Percentiles rank a stretch among this genome's conserved stretches.
These are phyloP conservation scores for Beauveria medogensis DNA, from an alignment of 2,329 filamentous ascomycete species.

Conservation along the genomic window DNA sequence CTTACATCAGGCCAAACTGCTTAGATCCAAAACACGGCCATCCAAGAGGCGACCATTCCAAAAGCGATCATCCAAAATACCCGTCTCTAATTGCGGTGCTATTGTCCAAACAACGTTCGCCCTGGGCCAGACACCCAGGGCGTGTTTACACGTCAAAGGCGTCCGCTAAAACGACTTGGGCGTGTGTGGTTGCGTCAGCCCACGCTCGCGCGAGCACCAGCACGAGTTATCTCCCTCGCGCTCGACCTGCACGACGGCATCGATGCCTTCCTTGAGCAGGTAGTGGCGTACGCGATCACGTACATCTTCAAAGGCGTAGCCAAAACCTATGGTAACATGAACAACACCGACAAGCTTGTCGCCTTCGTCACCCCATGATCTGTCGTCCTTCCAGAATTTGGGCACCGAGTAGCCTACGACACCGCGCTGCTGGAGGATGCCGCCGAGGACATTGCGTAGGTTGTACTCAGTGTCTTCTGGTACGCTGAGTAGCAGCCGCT, in stretches of 20 bases:
- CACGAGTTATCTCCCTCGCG: conserved; percentile 64
- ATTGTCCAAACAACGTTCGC: conserved; percentile 6
- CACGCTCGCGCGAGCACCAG: conserved; percentile 42
- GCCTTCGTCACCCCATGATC: conserved; percentile 33
- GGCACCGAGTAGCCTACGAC: conserved; percentile 81
- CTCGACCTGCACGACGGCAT: conserved; percentile 83
- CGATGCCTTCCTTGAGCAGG: conserved; percentile 61
- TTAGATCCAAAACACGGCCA: not conserved
- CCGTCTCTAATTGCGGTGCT: conserved; percentile 6
- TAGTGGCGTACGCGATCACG: conserved; percentile 67
- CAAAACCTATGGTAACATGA: conserved; percentile 69
- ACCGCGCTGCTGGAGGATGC: conserved; percentile 72
- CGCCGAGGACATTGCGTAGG: conserved; percentile 76
- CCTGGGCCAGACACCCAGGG: not conserved
- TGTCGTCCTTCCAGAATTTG: conserved; percentile 86
- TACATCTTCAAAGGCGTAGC: conserved; percentile 73
- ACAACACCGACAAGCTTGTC: conserved; percentile 70
- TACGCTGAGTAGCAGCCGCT: conserved; percentile 73
- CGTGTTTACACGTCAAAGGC: not conserved
- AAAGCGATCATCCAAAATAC: conserved; percentile 2
- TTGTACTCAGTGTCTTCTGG: conserved; percentile 81
- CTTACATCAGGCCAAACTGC: not conserved
- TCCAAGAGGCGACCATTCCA: not conserved
- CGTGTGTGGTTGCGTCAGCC: conserved; percentile 22
- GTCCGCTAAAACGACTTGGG: conserved; percentile 27